Evolutionary conservation across 352 stramenopile species (phyloP).

Genomic region (Phytophthora meadii): DNA sequence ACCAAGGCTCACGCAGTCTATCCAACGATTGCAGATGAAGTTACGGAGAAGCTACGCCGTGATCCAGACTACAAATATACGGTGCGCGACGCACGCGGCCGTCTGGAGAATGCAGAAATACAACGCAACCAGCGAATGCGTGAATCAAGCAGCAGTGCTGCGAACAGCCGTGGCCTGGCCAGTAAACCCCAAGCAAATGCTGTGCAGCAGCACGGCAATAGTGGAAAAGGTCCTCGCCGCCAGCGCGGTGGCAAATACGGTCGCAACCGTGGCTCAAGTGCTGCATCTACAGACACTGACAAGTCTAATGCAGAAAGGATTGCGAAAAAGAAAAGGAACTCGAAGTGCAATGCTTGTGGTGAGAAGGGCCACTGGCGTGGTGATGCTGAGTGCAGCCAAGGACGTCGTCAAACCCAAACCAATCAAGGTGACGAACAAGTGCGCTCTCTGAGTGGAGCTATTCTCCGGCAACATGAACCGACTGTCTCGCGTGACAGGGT

Average conservation of each 20-base stretch:
- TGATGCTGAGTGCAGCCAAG: neutral
- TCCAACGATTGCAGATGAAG: constrained; percentile 2
- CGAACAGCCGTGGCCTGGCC: neutral
- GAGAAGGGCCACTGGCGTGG: neutral
- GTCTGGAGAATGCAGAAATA: constrained; percentile 1
- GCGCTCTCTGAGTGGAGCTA: neutral
- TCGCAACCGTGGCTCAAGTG: neutral
- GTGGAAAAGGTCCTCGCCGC: neutral
- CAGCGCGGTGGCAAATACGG: constrained; percentile 7
- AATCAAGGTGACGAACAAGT: neutral
- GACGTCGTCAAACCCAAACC: neutral
- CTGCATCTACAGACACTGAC: neutral
- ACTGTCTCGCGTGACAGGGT: neutral
- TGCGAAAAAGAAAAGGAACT: constrained; percentile 5
- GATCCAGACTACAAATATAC: constrained; percentile 1
- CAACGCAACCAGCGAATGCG: neutral
- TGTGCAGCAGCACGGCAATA: constrained; percentile 1
- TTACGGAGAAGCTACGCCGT: constrained; percentile 1
- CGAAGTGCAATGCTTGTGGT: constrained; percentile 5
- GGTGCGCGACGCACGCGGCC: neutral
- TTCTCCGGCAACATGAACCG: neutral
- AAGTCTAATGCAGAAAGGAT: neutral
- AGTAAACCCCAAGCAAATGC: constrained; percentile 1
- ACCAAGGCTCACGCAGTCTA: constrained; percentile 7
- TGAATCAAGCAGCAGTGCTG: neutral